Base-by-base conservation (phyloP, 768 basidiomycete species). In the Suillus subluteus region DNA sequence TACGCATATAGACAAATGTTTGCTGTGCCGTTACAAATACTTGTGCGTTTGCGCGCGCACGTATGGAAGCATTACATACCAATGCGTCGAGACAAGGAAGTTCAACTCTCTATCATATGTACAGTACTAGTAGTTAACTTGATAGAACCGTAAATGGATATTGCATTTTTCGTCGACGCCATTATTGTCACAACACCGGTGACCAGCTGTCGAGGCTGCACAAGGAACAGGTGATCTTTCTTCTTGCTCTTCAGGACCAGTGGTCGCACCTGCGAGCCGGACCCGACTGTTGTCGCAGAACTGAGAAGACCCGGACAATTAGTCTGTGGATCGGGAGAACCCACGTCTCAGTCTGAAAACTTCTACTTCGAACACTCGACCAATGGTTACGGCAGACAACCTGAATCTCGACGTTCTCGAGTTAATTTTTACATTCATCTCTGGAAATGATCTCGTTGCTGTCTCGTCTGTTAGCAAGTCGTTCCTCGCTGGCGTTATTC, bases 361-460 rank as follows among this genome's bases (percentile, higher is more conserved):
- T 11, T n/a, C 9, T 16, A 35, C 44, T 23, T 32, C 35, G 16
- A 44, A 62, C 62, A 37, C 21, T 37, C n/a, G 21, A 61, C 18
- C 21, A 8, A 91, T 91, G 90, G 86, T 88, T 56, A 83, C 87
- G 38, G 87, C 86, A 13, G 87, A 90, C 69, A 90, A 86, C 70
- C 80, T 91, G 58, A 88, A 92, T 68, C 82, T 87, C 23, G 91
- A 94, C 76, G 88, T 92, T 44, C 82, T 92, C 50, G 88, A 90
- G 72, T 79, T 87, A n/a, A 86, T 93, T 21, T 89, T 89, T 68
- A 75, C 79, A 0, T 79, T 83, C 69, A 78, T 93, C 6, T 73
- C 81, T 50, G 80, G 82, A 21, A 65, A 76, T 1, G 89, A 91
- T 70, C 82, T 93, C 40, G 81, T 86, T 18, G 82, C 86, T 4